A percentile compares a stretch with the other conserved stretches of the same genome.
Evolutionary conservation across 1,139 yeast species (phyloP).

Genomic region (Yamadazyma blattariae): DNA sequence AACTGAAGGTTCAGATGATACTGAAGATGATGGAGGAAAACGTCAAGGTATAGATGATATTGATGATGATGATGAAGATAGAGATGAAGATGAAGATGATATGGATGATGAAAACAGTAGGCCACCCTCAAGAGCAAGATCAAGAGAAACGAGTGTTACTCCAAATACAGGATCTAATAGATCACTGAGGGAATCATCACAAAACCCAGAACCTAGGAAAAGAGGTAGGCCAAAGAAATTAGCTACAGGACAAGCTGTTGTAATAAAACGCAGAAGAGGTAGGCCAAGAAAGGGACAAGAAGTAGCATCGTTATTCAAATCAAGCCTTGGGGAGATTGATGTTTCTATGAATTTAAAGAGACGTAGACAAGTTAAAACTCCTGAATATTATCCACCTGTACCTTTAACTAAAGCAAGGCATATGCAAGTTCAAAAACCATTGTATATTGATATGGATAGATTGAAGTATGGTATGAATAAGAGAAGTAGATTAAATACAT

Average conservation of each 20-base stretch:
- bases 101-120: neutral
- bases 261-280: slow-evolving; percentile 12
- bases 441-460: slow-evolving; percentile 28
- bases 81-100: neutral
- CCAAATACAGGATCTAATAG: neutral
- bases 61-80: neutral
- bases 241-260: neutral
- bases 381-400: slow-evolving; percentile 1
- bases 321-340: slow-evolving; percentile 1
- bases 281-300: slow-evolving; percentile 13
- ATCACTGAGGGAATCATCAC: slow-evolving; percentile 1
- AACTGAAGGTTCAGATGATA: neutral
- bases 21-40: neutral
- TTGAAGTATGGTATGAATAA: slow-evolving; percentile 20
- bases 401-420: slow-evolving; percentile 20
- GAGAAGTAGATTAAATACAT: slow-evolving; percentile 27
- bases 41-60: neutral
- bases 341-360: neutral
- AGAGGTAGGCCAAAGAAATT: slow-evolving; percentile 11
- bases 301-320: neutral
- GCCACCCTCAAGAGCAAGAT: neutral
- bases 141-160: neutral
- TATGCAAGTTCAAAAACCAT: slow-evolving; percentile 25
- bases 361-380: neutral
- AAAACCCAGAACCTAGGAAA: slow-evolving; percentile 3